Evolutionary conservation across 2,329 filamentous ascomycete species (phyloP), one percentile per base, ranked within the genome.

Genomic region (Aurifilum marmelostoma): DNA sequence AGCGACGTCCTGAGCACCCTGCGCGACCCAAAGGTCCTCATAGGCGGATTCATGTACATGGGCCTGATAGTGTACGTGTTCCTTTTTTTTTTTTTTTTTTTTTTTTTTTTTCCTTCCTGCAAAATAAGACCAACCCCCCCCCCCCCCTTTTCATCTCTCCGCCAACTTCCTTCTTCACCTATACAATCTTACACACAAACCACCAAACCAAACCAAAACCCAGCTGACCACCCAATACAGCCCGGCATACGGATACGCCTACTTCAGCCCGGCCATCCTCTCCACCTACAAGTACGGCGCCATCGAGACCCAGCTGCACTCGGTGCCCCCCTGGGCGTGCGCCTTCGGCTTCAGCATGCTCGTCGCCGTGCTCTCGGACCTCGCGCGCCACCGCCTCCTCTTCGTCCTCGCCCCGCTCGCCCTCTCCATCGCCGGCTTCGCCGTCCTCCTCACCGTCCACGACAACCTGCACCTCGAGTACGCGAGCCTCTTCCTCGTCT

Each of bases 1-100:
- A 79, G 80, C 61, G 90, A 92, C 73, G 84, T 91, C 24, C 72
- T 85, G 24, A 80, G 79, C 27, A 89, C 92, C 27, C 87, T 94
- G 81, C 90, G 89, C 75, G 91, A 95, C 78, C 89, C 84, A 80
- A 92, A 92, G 78, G 85, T 94, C 74, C 87, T 92, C 74, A 78
- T 93, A 18, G 92, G 90, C 59, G 91, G 90, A 0, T 84, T 94
- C 77, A 94, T 94, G 91, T 95, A 94, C 79, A 89, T 94, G 74
- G 92, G 91, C 14, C 83, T 94, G 70, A 32, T 69, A 39, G 67
- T 71, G 29, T 59, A 66, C 9, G 63, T 54, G n/a, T n/a, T n/a
- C n/a, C n/a, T n/a, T n/a, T n/a, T n/a, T n/a, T n/a, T n/a, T n/a
- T n/a, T n/a, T n/a, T n/a, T n/a, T n/a, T n/a, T n/a, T n/a, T n/a